These are phyloP conservation scores for Sporothrix inflata DNA, from an alignment of 2,329 filamentous ascomycete species.

Conservation along the genomic window DNA sequence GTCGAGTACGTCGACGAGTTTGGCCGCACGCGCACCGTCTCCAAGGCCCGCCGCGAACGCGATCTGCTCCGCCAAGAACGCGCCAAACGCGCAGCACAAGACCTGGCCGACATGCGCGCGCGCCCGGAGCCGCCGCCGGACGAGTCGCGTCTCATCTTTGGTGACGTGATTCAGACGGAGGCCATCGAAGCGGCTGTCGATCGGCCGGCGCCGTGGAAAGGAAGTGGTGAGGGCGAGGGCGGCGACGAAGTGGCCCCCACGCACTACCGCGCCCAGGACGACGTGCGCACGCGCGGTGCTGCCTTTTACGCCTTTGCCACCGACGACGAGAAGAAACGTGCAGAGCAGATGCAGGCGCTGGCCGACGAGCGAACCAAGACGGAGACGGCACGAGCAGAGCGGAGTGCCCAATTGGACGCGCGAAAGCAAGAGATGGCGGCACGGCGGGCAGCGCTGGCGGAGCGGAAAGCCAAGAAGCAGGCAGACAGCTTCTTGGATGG, in stretches of 20 bases:
- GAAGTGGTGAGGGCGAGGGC: slow-evolving; percentile 39
- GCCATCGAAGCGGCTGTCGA: slow-evolving; percentile 77
- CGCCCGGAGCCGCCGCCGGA: slow-evolving; percentile 62
- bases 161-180: slow-evolving; percentile 78
- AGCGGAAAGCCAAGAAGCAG: slow-evolving; percentile 45
- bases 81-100: slow-evolving; percentile 53
- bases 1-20: slow-evolving; percentile 92
- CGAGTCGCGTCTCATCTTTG: slow-evolving; percentile 71
- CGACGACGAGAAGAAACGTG: slow-evolving; percentile 70
- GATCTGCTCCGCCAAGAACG: slow-evolving; percentile 63
- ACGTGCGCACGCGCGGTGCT: slow-evolving; percentile 84
- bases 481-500: slow-evolving; percentile 45
- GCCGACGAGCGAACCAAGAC: slow-evolving; percentile 69
- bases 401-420: slow-evolving; percentile 64
- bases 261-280: slow-evolving; percentile 84
- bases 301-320: slow-evolving; percentile 90
- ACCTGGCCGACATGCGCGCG: slow-evolving; percentile 70
- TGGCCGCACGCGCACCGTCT: slow-evolving; percentile 77
- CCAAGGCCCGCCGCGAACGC: slow-evolving; percentile 67
- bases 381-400: slow-evolving; percentile 61
- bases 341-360: slow-evolving; percentile 74
- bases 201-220: slow-evolving; percentile 73
- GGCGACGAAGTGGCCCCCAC: slow-evolving; percentile 38
- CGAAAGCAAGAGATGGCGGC: slow-evolving; percentile 66
- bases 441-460: slow-evolving; percentile 61